Percentiles rank a stretch among this genome's conserved stretches.
phyloP scores from a whole-genome alignment of 768 basidiomycete species.

The Fomitopsis serialis region DNA sequence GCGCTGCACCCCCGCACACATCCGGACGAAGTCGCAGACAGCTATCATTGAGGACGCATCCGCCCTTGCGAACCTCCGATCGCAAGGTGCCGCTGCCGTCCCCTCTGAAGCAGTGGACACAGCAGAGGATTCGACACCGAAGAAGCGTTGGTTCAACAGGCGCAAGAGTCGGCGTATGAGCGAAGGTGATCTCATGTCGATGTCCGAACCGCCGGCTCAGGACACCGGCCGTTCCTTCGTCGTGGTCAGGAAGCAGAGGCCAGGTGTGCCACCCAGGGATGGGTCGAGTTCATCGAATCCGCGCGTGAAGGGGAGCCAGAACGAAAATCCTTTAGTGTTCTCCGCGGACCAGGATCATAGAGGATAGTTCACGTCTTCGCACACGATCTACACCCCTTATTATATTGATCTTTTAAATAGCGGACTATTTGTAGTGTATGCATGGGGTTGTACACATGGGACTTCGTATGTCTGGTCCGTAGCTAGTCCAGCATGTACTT shows the following conservation, averaged over 20 bases:
- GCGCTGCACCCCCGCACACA: constrained; percentile 61
- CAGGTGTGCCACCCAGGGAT: constrained; percentile 11
- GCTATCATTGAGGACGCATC: constrained; percentile 63
- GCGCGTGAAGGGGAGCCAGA: constrained; percentile 7
- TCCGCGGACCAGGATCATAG: constrained; percentile 18
- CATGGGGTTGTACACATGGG: background rate
- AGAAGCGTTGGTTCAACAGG: constrained; percentile 69
- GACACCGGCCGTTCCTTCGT: constrained; percentile 29
- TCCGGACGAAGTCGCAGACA: constrained; percentile 76
- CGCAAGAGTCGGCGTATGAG: constrained; percentile 56
- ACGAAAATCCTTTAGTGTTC: constrained; percentile 22
- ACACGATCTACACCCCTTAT: background rate
- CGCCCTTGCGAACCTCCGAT: constrained; percentile 3
- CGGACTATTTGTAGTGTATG: background rate
- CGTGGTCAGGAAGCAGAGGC: constrained; percentile 24
- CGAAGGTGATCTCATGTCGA: constrained; percentile 39
- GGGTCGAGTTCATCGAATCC: constrained; percentile 3
- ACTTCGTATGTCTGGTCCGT: background rate
- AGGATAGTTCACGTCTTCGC: background rate
- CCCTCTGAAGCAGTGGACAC: background rate
- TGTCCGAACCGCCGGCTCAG: constrained; percentile 6
- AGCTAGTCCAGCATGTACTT: constrained; percentile 6
- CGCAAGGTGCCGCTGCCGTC: background rate
- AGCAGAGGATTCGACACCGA: constrained; percentile 25
- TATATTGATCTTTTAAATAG: constrained; percentile 1